Evolutionary conservation across 768 basidiomycete species (phyloP), one percentile per base, ranked within the genome.

Genomic region (Tylopilus subfusipes): DNA sequence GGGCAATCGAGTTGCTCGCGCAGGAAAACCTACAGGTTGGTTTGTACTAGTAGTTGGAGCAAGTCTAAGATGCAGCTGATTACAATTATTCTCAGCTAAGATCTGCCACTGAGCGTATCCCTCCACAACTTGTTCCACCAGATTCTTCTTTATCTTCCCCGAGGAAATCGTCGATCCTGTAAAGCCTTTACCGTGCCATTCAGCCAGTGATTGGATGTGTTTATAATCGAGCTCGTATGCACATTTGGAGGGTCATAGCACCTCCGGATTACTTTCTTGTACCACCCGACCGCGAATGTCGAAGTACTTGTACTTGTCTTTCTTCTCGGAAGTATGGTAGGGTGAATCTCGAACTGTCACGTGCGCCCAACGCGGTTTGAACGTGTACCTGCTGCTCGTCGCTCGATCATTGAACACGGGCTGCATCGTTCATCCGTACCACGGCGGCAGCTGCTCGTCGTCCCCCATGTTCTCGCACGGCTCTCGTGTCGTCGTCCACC

Each of bases 21-120:
- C 75, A 75, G 57, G 80, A 82, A 59, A 82, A 82, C 55, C 67
- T 68, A 42, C 74, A 76, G 73, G 81, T 78, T 58, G 33, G 54
- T 65, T 49, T 34, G 27, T 19, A 31, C 27, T 31, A 24, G 25
- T 31, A 24, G 25, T 27, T 19, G 29, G 48, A 33, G 47, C 30
- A 40, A n/a, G n/a, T n/a, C n/a, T n/a, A n/a, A 21, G 24, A 42
- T 38, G 34, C 25, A n/a, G 33, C 53, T 67, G 27, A 65, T 49
- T 34, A 9, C 6, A 29, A 19, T 19, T 21, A 4, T 16, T 42
- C 42, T 40, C 53, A 57, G 59, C 52, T 67, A 45, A 65, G 63
- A 44, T 57, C 56, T 9, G 50, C 31, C 22, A 36, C 54, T 19
- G 66, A 66, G 19, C 53, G 49, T 40, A 34, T 34, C 22, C 45